Conservation (phyloP, 495 filamentous ascomycete genomes). For the Tuber microsphaerosporum region DNA sequence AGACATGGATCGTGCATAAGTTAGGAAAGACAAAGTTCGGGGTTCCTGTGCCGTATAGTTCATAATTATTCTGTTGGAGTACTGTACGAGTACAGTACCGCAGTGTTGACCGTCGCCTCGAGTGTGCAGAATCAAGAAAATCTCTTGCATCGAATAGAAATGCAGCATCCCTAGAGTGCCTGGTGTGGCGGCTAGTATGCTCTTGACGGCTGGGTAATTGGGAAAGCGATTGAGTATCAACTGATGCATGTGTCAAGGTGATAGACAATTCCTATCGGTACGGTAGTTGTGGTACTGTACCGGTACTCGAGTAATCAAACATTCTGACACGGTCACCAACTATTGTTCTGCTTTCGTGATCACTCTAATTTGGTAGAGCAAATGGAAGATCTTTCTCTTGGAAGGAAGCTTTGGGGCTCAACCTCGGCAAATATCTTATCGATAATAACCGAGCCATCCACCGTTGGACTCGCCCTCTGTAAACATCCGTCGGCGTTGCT, state of each 20-base stretch:
- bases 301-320: neutral
- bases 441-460: neutral
- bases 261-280: neutral
- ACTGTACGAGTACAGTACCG: neutral
- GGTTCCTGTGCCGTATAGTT: neutral
- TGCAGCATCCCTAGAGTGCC: neutral
- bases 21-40: neutral
- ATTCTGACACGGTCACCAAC: neutral
- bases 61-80: neutral
- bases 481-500: neutral
- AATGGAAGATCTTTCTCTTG: neutral
- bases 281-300: too few relatives aligned
- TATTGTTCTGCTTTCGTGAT: neutral
- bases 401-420: neutral
- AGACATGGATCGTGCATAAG: neutral
- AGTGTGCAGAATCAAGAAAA: neutral
- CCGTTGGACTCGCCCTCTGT: rapidly evolving
- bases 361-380: neutral
- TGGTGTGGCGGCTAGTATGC: neutral
- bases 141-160: neutral
- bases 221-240: neutral
- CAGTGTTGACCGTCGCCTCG: neutral
- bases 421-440: neutral
- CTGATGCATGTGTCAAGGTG: neutral
- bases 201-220: neutral